A percentile compares a stretch with the other conserved stretches of the same genome.
These are phyloP conservation scores for Linum lewisii DNA, from an alignment of 345 rosid genomes.

Conservation along the genomic window DNA sequence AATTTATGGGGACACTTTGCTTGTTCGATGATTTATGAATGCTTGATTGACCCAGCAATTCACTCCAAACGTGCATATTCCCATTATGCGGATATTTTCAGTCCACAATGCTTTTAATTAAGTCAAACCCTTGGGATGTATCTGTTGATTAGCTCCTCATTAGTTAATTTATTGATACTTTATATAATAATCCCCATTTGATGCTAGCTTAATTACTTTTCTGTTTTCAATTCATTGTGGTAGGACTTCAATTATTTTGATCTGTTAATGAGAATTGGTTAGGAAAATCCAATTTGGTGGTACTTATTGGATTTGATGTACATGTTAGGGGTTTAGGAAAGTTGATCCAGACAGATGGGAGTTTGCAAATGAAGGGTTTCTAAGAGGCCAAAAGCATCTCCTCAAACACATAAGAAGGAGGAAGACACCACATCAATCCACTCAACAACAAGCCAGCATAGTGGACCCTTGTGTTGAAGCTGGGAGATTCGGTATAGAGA, in stretches of 20 bases:
- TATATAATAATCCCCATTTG: too few species aligned
- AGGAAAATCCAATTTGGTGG: slow-evolving; percentile 20
- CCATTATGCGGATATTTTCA: too few species aligned
- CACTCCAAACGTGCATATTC: too few species aligned
- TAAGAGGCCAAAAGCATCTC: slow-evolving; percentile 57
- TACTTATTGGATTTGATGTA: background rate
- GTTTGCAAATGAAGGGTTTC: slow-evolving; percentile 43
- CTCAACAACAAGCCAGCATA: background rate
- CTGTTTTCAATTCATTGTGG: background rate
- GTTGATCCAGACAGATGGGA: slow-evolving; percentile 97
- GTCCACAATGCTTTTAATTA: too few species aligned
- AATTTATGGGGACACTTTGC: too few species aligned
- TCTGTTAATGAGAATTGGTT: slow-evolving; percentile 10
- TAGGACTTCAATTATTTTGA: background rate
- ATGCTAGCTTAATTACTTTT: background rate
- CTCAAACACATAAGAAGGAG: slow-evolving; percentile 71
- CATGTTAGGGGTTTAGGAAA: slow-evolving; percentile 80
- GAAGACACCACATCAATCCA: slow-evolving; percentile 3
- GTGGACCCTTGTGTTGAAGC: slow-evolving; percentile 56
- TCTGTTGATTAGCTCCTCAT: too few species aligned
- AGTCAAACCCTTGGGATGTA: too few species aligned
- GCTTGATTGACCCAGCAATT: too few species aligned
- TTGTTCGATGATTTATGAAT: too few species aligned
- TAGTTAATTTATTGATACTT: too few species aligned
- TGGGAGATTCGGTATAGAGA: slow-evolving; percentile 51